A percentile compares a stretch with the other conserved stretches of the same genome.
Evolutionary conservation across 75 land plant genomes (phyloP).

Genomic region (Cryptomeria japonica): DNA sequence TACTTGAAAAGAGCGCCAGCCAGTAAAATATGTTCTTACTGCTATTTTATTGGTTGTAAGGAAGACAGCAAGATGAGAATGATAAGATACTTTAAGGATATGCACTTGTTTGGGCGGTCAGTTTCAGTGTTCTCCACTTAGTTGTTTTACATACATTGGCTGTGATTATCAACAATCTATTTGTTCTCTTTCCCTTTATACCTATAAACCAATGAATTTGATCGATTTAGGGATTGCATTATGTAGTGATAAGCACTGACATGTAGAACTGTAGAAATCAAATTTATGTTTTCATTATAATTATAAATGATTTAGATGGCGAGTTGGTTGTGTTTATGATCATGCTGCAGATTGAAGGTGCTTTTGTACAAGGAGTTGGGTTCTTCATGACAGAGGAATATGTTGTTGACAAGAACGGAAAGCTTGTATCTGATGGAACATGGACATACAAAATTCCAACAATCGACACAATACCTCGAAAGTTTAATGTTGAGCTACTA

Average conservation of each 20-base stretch:
- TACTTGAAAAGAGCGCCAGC: conserved; percentile 14
- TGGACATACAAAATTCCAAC: conserved; percentile 68
- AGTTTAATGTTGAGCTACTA: conserved; percentile 77
- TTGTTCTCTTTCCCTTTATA: not conserved
- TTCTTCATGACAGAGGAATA: conserved; percentile 23
- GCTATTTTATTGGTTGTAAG: too few relatives aligned
- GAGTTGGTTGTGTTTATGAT: not conserved
- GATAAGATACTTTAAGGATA: too few relatives aligned
- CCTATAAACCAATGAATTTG: not conserved
- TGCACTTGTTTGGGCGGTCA: too few relatives aligned
- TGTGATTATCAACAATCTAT: not conserved
- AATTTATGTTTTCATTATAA: not conserved
- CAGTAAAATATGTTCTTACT: too few relatives aligned
- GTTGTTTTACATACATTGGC: too few relatives aligned
- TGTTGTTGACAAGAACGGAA: conserved; percentile 29
- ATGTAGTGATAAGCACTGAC: not conserved
- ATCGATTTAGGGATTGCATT: not conserved
- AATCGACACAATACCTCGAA: conserved; percentile 72
- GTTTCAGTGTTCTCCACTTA: too few relatives aligned
- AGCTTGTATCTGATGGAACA: conserved; percentile 38
- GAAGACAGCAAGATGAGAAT: too few relatives aligned
- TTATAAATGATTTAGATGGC: not conserved
- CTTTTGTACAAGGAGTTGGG: conserved; percentile 84
- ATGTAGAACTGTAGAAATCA: too few relatives aligned
- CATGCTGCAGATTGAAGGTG: conserved; percentile 81